phyloP scores from a whole-genome alignment of 441 rosid genomes.

The Macaranga tanarius region DNA sequence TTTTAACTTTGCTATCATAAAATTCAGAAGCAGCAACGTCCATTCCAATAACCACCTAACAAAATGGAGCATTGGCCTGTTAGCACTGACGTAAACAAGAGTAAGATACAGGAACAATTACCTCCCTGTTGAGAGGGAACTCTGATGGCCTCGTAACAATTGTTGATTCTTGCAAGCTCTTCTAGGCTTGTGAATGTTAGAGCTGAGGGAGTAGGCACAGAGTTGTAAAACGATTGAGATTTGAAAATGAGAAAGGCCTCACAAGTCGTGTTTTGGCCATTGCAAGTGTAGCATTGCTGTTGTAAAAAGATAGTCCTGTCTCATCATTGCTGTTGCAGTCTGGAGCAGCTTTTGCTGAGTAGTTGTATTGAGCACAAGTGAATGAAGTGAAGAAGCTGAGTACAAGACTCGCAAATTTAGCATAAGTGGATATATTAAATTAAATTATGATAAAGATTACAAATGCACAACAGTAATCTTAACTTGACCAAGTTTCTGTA shows the following conservation, averaged over 20 bases:
- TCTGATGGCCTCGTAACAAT: slow-evolving; percentile 27
- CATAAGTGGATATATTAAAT: not conserved
- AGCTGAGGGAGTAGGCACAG: slow-evolving; percentile 36
- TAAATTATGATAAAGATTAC: not conserved
- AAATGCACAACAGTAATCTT: not conserved
- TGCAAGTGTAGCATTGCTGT: slow-evolving; percentile 44
- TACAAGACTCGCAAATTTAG: not conserved
- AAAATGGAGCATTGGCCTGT: slow-evolving; percentile 37
- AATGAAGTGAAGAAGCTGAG: slow-evolving; percentile 9
- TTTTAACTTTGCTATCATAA: slow-evolving; percentile 64
- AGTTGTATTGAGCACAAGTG: slow-evolving; percentile 31
- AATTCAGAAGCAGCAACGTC: slow-evolving; percentile 99
- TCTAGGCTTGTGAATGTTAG: slow-evolving; percentile 37
- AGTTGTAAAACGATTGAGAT: slow-evolving; percentile 35
- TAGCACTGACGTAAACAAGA: slow-evolving; percentile 42
- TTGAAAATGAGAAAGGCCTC: slow-evolving; percentile 46
- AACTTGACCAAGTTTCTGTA: slow-evolving; percentile 5
- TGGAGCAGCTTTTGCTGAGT: slow-evolving; percentile 27
- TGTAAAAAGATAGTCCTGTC: slow-evolving; percentile 30
- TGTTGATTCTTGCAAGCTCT: slow-evolving; percentile 39
- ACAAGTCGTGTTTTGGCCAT: slow-evolving; percentile 32
- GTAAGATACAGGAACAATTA: slow-evolving; percentile 47
- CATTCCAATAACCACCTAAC: slow-evolving; percentile 95
- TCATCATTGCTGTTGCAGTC: slow-evolving; percentile 25
- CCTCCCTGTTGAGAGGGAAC: slow-evolving; percentile 38